Evolutionary conservation across 2,329 filamentous ascomycete species (phyloP).

Genomic region (Sphaceloma murrayae): DNA sequence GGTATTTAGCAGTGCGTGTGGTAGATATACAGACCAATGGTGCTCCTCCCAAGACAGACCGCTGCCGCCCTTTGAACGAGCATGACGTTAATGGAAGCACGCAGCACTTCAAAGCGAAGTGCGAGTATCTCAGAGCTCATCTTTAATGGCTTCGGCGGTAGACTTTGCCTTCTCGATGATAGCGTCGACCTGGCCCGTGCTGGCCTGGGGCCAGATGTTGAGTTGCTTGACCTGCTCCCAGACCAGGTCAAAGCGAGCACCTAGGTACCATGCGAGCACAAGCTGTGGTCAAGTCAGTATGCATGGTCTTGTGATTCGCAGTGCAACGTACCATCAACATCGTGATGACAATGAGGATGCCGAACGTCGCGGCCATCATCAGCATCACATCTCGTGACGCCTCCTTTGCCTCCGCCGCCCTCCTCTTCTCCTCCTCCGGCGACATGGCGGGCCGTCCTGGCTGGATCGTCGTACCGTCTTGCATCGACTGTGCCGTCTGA

Average conservation of each 20-base stretch:
- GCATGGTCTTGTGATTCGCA: not conserved
- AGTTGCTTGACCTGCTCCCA: constrained; percentile 46
- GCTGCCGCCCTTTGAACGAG: constrained; percentile 9
- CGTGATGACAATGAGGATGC: constrained; percentile 62
- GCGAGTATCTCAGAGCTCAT: constrained; percentile 24
- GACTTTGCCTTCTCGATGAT: constrained; percentile 16
- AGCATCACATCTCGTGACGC: constrained; percentile 49
- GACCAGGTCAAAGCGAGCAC: constrained; percentile 71
- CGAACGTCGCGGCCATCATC: constrained; percentile 57
- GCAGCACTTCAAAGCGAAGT: constrained; percentile 3
- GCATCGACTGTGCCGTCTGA: constrained; percentile 56
- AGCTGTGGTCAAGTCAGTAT: constrained; percentile 45
- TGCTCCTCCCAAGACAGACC: not conserved
- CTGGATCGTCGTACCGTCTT: constrained; percentile 30
- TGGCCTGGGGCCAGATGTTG: constrained; percentile 35
- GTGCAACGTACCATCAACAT: constrained; percentile 61
- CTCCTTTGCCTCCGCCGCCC: constrained; percentile 44
- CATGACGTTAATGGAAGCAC: not conserved
- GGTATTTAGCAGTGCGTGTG: constrained; percentile 10
- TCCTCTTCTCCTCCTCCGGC: constrained; percentile 49
- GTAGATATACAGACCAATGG: constrained; percentile 14
- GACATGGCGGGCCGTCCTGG: constrained; percentile 35
- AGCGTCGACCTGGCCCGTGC: constrained; percentile 19
- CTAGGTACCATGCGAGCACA: constrained; percentile 65
- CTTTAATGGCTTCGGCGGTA: constrained; percentile 21